Conservation (phyloP, 139 green algal species). For the Asterochloris sp. region DNA sequence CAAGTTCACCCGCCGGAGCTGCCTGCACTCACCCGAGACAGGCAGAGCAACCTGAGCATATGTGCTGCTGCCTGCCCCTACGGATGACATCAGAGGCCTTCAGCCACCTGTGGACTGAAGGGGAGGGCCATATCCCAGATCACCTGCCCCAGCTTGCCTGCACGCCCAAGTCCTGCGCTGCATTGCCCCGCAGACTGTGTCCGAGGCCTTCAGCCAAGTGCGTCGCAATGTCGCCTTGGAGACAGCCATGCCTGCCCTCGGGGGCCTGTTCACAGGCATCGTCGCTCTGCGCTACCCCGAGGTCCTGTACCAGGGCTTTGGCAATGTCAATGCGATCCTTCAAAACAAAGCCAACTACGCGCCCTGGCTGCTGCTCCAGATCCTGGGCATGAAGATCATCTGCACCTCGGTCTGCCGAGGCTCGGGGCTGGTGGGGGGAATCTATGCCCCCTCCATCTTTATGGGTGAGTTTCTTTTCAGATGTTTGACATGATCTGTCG, state of each 20-base stretch:
- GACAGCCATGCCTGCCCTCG: conserved; percentile 48
- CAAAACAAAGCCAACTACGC: conserved; percentile 26
- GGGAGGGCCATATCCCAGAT: too few species aligned
- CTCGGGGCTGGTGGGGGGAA: conserved; percentile 80
- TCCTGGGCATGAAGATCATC: conserved; percentile 83
- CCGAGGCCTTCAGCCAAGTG: too few species aligned
- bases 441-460: conserved; percentile 95
- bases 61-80: too few species aligned
- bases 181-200: too few species aligned
- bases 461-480: conserved; percentile 61
- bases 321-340: conserved; percentile 75
- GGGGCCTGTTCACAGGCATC: conserved; percentile 57
- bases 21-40: too few species aligned
- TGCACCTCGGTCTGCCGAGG: conserved; percentile 78
- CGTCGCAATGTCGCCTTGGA: too few species aligned
- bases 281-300: conserved; percentile 66
- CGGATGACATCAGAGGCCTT: too few species aligned
- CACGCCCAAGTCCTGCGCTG: too few species aligned
- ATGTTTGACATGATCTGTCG: not conserved
- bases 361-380: conserved; percentile 64
- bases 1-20: too few species aligned
- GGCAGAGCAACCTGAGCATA: too few species aligned
- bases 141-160: too few species aligned
- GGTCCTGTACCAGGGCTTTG: conserved; percentile 66
- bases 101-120: too few species aligned